Evolutionary conservation across 2,329 filamentous ascomycete species (phyloP), one percentile per base, ranked within the genome.

Genomic region (Pochonia chlamydosporia): DNA sequence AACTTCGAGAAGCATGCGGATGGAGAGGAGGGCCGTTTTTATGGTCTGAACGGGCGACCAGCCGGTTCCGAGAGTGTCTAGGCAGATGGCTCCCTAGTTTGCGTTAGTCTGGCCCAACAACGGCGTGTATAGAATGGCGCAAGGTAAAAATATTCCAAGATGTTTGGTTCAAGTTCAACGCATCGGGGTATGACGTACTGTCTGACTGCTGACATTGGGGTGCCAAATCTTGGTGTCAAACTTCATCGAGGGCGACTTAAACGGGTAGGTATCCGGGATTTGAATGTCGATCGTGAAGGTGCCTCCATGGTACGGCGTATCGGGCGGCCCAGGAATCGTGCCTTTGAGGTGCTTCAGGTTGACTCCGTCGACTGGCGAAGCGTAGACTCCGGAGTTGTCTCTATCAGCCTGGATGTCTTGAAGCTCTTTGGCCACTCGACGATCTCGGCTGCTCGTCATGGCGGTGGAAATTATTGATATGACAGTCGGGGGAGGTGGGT

Each of bases 11-110:
- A 99, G 82, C 56, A 91, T 92, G 65, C 96, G 91, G 26, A 99
- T 77, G 24, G 91, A 96, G 49, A 99, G 83, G 40, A 99, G 81
- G 31, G 92, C 89, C 18, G 89, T 95, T 71, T 96, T 97, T 66
- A 99, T 92, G 13, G 92, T 99, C 51, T 96, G 79, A 21, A 99
- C 91, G 0, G 93, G 93, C 5, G 92, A 96, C 93, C 93, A 99
- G 57, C 87, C 89, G 11, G 80, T 80, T 9, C 87, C 85, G 14
- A 99, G 79, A 0, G 91, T 97, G 63, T 99, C 93, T 46, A 99
- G 82, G 62, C 93, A 99, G 64, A 99, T 99, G 23, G 91, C 92
- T 47, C 93, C 93, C 89, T 97, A 52, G 6, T 62, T 20, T 8
- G 3, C 26, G 8, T 23, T 16, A 26, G 13, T 20, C 41, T 11